Evolutionary conservation across 768 basidiomycete species (phyloP).

Genomic region (Tubosaeta sp.): DNA sequence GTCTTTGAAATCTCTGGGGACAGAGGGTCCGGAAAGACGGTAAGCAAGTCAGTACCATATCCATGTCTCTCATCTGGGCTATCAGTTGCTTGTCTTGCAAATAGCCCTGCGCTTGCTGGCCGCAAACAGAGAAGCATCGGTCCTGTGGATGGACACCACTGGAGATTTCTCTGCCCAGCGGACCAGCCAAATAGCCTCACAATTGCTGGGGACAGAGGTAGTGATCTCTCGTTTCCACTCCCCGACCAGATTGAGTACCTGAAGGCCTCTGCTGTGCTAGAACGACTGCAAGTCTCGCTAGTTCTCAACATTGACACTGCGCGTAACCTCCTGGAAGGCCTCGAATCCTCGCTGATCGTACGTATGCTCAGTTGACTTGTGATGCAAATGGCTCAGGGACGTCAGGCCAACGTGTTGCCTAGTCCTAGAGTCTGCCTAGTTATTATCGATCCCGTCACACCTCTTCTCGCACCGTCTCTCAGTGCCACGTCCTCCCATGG

Average conservation of each 20-base stretch:
- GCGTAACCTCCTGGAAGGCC: slow-evolving; percentile 45
- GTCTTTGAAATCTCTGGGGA: slow-evolving; percentile 71
- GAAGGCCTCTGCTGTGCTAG: slow-evolving; percentile 38
- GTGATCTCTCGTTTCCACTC: slow-evolving; percentile 12
- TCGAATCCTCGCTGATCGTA: slow-evolving; percentile 32
- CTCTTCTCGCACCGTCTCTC: slow-evolving; percentile 58
- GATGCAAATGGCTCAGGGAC: slow-evolving; percentile 1
- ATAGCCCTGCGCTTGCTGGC: slow-evolving; percentile 52
- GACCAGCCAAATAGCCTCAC: slow-evolving; percentile 36
- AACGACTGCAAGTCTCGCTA: slow-evolving; percentile 54
- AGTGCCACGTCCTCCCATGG: slow-evolving; percentile 69
- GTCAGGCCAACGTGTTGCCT: slow-evolving; percentile 9
- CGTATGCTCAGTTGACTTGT: not conserved
- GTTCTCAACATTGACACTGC: slow-evolving; percentile 57
- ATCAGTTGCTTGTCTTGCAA: slow-evolving; percentile 60
- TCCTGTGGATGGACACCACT: slow-evolving; percentile 69
- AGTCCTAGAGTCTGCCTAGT: slow-evolving; percentile 38
- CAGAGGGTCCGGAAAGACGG: slow-evolving; percentile 64
- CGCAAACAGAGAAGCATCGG: slow-evolving; percentile 32
- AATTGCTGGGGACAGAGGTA: slow-evolving; percentile 22
- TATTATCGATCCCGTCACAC: slow-evolving; percentile 63
- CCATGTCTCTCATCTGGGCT: slow-evolving; percentile 1
- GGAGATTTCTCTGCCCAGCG: slow-evolving; percentile 60
- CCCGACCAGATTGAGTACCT: slow-evolving; percentile 2
- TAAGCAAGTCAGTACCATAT: slow-evolving; percentile 32